phyloP scores from a whole-genome alignment of 768 basidiomycete genomes.

The Boletus vermiculosoides region DNA sequence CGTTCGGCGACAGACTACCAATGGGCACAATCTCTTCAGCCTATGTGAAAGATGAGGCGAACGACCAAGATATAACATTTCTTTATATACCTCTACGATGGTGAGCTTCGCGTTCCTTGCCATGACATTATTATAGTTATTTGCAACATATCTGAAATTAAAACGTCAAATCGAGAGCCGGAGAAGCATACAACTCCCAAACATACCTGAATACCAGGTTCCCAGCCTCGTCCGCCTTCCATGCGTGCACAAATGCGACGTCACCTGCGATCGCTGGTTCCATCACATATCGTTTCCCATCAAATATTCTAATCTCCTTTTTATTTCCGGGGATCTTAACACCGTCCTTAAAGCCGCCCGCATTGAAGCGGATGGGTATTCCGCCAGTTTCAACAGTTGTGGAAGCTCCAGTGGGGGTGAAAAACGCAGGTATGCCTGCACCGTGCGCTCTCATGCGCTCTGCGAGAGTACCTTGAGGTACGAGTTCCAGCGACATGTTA shows the following conservation, averaged over 20 bases:
- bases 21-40: constrained; percentile 85
- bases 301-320: constrained; percentile 72
- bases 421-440: constrained; percentile 86
- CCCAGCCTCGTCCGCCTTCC: constrained; percentile 89
- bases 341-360: constrained; percentile 65
- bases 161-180: background rate
- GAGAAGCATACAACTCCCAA: background rate
- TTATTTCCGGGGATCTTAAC: constrained; percentile 67
- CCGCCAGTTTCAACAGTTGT: constrained; percentile 74
- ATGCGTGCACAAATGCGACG: constrained; percentile 80
- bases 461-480: constrained; percentile 88
- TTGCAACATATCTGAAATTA: constrained; percentile 65
- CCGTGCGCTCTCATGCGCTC: constrained; percentile 84
- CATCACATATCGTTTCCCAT: constrained; percentile 72
- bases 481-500: constrained; percentile 78
- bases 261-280: constrained; percentile 77
- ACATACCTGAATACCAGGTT: constrained; percentile 81
- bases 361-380: constrained; percentile 75
- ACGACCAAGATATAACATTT: background rate
- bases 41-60: constrained; percentile 34
- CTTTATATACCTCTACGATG: constrained; percentile 67
- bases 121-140: constrained; percentile 84
- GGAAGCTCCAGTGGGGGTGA: constrained; percentile 80
- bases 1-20: constrained; percentile 77
- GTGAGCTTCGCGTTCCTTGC: constrained; percentile 84